phyloP scores from a whole-genome alignment of 352 stramenopile species.

The Phytophthora boehmeriae region DNA sequence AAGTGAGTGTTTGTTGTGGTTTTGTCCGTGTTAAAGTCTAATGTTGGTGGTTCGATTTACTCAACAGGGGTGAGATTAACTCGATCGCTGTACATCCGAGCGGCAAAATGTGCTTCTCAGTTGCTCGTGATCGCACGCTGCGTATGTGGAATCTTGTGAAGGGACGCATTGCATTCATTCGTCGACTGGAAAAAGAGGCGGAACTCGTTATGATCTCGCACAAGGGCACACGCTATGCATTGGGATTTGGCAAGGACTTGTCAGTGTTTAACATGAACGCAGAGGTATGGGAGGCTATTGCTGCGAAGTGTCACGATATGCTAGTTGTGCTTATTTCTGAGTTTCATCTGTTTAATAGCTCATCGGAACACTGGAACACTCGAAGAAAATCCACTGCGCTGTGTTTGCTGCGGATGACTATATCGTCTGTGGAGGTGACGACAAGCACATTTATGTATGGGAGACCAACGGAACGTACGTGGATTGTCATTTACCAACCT shows the following conservation, averaged over 20 bases:
- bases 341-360: constrained; percentile 36
- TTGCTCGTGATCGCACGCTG: constrained; percentile 82
- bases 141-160: constrained; percentile 93
- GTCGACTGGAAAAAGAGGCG: constrained; percentile 83
- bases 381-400: constrained; percentile 77
- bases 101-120: constrained; percentile 87
- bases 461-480: constrained; percentile 73
- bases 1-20: constrained; percentile 49
- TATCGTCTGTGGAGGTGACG: constrained; percentile 77
- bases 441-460: constrained; percentile 87
- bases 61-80: constrained; percentile 71
- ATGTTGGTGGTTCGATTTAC: background rate
- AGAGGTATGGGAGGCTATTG: constrained; percentile 38
- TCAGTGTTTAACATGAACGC: constrained; percentile 86
- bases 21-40: background rate
- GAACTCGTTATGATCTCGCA: constrained; percentile 79
- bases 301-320: background rate
- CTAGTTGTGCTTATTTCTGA: background rate
- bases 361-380: constrained; percentile 67
- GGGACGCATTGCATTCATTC: constrained; percentile 88
- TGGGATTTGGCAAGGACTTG: constrained; percentile 74
- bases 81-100: constrained; percentile 89
- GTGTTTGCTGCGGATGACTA: constrained; percentile 79
- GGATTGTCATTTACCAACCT: constrained; percentile 1
- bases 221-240: constrained; percentile 69